A percentile compares a stretch with the other conserved stretches of the same genome.
phyloP scores from a whole-genome alignment of 768 basidiomycete genomes.

The Naganishia antarctica region DNA sequence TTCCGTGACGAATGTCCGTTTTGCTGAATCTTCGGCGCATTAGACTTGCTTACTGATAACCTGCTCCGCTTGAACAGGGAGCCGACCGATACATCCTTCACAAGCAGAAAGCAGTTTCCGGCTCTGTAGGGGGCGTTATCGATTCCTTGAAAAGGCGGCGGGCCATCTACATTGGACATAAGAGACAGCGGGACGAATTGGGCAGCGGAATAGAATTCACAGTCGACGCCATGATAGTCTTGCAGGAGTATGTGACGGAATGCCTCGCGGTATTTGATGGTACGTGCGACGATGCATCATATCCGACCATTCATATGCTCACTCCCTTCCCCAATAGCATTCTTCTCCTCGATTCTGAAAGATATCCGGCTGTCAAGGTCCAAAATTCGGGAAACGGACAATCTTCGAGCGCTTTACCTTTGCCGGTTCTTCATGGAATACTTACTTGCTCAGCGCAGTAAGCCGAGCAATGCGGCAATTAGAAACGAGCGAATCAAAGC shows the following conservation, averaged over 20 bases:
- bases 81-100: conserved; percentile 62
- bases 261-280: conserved; percentile 85
- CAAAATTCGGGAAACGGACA: conserved; percentile 91
- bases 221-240: conserved; percentile 47
- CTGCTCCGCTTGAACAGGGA: conserved; percentile 36
- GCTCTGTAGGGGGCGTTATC: conserved; percentile 45
- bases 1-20: conserved; percentile 59
- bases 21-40: background rate
- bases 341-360: conserved; percentile 75
- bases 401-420: conserved; percentile 78
- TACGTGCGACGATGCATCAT: conserved; percentile 51
- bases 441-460: conserved; percentile 61
- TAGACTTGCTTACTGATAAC: background rate
- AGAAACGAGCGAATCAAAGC: conserved; percentile 11
- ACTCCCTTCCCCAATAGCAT: conserved; percentile 56
- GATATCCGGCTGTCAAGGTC: conserved; percentile 89
- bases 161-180: conserved; percentile 26
- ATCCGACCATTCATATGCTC: background rate
- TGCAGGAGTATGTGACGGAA: conserved; percentile 65
- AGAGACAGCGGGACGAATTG: conserved; percentile 36
- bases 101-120: conserved; percentile 71
- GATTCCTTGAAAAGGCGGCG: conserved; percentile 44
- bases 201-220: conserved; percentile 34
- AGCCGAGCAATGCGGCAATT: conserved; percentile 31
- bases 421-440: conserved; percentile 89